Base-by-base conservation (phyloP, 2,329 filamentous ascomycete species). In the Aureobasidium lini region DNA sequence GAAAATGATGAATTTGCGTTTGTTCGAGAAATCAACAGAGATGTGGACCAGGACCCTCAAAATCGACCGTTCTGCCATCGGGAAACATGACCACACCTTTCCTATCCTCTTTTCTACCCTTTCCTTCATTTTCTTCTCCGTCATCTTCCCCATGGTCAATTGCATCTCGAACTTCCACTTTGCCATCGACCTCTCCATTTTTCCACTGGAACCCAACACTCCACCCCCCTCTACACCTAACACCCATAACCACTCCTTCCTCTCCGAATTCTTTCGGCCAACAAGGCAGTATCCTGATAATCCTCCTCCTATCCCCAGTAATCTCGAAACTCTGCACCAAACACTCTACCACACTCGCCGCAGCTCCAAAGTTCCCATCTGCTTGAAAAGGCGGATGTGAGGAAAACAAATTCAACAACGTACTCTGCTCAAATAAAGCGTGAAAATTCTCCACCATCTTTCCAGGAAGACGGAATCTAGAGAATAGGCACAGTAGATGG, bases 151-250 rank as follows among this genome's bases (percentile, higher is more conserved):
- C 11, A 13, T 18, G 16, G 6, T 18, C 11, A 10, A 7, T 23
- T 3, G 23, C 50, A 34, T 42, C 60, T 49, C 64, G 62, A 29
- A 62, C 62, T 42, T 67, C 66, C 59, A 48, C 47, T 31, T 10
- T 4, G 9, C 47, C 57, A 6, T 11, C 57, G 1, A 49, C 36
- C 23, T 43, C 3, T 11, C 54, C 54, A 4, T 31, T 8, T 8
- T 3, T 36, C 54, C 54, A 57, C 1, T 15, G 16, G 28, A 57
- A 57, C 1, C 6, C 11, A 1, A 57, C 34, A 9, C 28, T 48
- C 54, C 54, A 57, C 2, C 54, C 54, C 13, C 54, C 54, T 31
- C 54, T 47, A n/a, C 28, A 31, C 9, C 32, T 23, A 3, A 57
- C 23, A 2, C 44, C 44, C 1, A 4, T 31, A 3, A 48, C 54